These are phyloP conservation scores for Cenococcum geophilum DNA, from an alignment of 495 filamentous ascomycete genomes.

Conservation along the genomic window DNA sequence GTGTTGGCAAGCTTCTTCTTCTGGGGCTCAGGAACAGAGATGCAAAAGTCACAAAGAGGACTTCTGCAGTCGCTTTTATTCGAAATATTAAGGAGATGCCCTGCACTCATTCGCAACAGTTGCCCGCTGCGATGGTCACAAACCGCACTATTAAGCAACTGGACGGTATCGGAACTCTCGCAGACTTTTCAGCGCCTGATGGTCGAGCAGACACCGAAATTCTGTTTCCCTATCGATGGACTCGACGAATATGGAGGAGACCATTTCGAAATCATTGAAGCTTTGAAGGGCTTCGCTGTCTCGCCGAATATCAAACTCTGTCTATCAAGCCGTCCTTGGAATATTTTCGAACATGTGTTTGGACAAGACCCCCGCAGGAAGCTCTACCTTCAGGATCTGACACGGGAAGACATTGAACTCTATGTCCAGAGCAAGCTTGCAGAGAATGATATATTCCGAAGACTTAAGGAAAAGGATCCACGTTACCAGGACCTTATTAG, in stretches of 20 bases:
- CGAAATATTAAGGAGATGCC: constrained; percentile 37
- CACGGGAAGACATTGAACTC: constrained; percentile 10
- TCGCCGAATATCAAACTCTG: constrained; percentile 43
- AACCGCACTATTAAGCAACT: not conserved
- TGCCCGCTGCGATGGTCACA: constrained; percentile 7
- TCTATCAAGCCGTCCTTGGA: constrained; percentile 47
- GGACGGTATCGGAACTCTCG: not conserved
- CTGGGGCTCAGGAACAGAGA: constrained; percentile 38
- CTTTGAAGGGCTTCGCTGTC: constrained; percentile 14
- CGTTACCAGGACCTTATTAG: constrained; percentile 6
- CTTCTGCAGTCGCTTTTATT: constrained; percentile 43
- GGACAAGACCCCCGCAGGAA: not conserved
- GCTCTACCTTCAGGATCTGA: constrained; percentile 16
- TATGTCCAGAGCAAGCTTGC: constrained; percentile 13
- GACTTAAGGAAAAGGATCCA: not conserved
- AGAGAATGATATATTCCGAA: not conserved
- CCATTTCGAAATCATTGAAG: constrained; percentile 29
- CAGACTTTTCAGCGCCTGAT: not conserved
- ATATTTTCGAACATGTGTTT: constrained; percentile 43
- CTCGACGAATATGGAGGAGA: constrained; percentile 44
- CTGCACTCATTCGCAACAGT: constrained; percentile 32
- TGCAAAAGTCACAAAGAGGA: constrained; percentile 44
- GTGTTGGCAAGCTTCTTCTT: constrained; percentile 44
- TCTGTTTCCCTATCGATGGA: constrained; percentile 50
- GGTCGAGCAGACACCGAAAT: not conserved